Conservation (phyloP, 805 yeast genomes). For the Middelhovenomyces tepae region DNA sequence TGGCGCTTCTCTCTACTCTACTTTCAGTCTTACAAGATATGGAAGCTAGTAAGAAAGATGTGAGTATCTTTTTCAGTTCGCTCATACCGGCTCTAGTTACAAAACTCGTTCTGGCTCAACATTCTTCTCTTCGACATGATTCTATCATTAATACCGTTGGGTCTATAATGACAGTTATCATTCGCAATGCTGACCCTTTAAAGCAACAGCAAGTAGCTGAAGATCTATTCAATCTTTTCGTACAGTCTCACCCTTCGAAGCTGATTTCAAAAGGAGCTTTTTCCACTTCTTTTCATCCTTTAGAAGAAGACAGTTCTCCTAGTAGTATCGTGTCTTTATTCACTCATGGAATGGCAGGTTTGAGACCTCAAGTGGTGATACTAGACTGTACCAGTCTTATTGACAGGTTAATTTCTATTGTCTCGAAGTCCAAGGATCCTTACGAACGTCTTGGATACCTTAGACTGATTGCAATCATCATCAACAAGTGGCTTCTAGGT, state of each 20-base stretch:
- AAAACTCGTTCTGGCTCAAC: conserved; percentile 7
- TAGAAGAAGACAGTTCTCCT: background rate
- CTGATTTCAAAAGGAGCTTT: background rate
- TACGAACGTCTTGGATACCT: conserved; percentile 45
- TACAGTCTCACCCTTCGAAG: conserved; percentile 1
- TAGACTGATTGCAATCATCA: conserved; percentile 44
- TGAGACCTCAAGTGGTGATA: background rate
- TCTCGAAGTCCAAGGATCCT: conserved; percentile 18
- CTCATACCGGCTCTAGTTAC: conserved; percentile 17
- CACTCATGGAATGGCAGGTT: conserved; percentile 11
- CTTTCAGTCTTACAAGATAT: conserved; percentile 18
- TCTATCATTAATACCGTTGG: conserved; percentile 8
- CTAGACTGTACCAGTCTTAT: conserved; percentile 1
- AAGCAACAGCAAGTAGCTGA: conserved; percentile 1
- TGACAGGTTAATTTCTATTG: conserved; percentile 13
- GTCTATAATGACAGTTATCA: conserved; percentile 4
- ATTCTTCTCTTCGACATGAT: conserved; percentile 7
- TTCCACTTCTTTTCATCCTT: conserved; percentile 1
- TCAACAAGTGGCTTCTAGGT: conserved; percentile 45
- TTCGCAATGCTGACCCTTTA: conserved; percentile 4
- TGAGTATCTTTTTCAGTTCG: conserved; percentile 12
- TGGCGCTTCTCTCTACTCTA: conserved; percentile 22
- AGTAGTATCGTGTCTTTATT: conserved; percentile 7
- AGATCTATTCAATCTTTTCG: conserved; percentile 1
- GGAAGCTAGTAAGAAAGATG: conserved; percentile 17